Percentiles rank a stretch among this genome's conserved stretches.
phyloP scores from a whole-genome alignment of 306 rosid genomes.

The Cajanus cajan region DNA sequence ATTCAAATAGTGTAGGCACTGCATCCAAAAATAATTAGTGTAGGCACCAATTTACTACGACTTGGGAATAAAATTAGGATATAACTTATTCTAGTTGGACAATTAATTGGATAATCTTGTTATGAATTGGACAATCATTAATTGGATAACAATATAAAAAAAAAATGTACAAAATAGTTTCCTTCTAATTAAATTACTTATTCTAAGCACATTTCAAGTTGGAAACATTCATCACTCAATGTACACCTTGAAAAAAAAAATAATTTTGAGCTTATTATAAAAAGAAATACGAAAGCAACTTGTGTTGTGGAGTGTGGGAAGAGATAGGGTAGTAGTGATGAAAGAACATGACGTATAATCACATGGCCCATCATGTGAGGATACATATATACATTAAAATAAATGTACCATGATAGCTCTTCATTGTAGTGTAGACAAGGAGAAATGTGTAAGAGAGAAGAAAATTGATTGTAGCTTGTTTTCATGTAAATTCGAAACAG shows the following conservation, averaged over 20 bases:
- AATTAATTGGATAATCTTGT: too few relatives aligned
- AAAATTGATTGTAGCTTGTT: constrained; percentile 22
- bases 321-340: constrained; percentile 34
- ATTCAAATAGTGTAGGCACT: neutral
- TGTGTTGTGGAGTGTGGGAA: neutral
- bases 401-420: constrained; percentile 24
- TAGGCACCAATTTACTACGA: too few relatives aligned
- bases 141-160: too few relatives aligned
- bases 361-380: constrained; percentile 40
- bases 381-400: constrained; percentile 38
- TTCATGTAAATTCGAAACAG: constrained; percentile 45
- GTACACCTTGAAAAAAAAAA: neutral
- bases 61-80: too few relatives aligned
- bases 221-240: neutral
- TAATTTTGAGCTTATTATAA: neutral
- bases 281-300: neutral
- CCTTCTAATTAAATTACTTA: too few relatives aligned
- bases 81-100: too few relatives aligned
- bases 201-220: neutral
- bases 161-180: too few relatives aligned
- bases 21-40: too few relatives aligned
- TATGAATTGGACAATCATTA: too few relatives aligned
- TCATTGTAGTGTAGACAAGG: constrained; percentile 50
- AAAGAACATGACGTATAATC: constrained; percentile 41
- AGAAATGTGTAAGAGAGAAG: constrained; percentile 16